A percentile compares a stretch with the other conserved stretches of the same genome.
These are phyloP conservation scores for Chrysoporthe cubensis DNA, from an alignment of 2,329 filamentous ascomycete species.

Conservation along the genomic window DNA sequence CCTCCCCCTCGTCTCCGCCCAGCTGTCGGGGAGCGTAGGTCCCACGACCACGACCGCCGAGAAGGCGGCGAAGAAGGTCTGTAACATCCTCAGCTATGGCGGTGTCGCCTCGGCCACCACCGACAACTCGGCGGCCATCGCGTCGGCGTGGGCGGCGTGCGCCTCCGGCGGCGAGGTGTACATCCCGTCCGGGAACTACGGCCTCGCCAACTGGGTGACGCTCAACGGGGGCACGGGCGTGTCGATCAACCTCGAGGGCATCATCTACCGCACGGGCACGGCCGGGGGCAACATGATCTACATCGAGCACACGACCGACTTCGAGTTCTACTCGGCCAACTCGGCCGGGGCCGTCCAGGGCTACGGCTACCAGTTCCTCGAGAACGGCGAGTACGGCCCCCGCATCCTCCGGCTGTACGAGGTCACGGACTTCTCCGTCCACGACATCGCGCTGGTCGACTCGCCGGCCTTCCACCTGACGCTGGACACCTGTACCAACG, in stretches of 20 bases:
- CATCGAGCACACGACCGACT: constrained; percentile 41
- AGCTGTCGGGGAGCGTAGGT: constrained; percentile 27
- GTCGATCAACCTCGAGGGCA: constrained; percentile 52
- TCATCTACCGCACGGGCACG: constrained; percentile 35
- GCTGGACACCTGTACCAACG: constrained; percentile 50
- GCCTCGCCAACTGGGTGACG: constrained; percentile 50
- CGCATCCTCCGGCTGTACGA: constrained; percentile 34
- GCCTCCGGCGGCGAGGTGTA: constrained; percentile 52
- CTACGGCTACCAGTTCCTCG: constrained; percentile 52
- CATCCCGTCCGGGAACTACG: constrained; percentile 51
- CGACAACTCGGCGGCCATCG: constrained; percentile 42
- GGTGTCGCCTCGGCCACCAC: constrained; percentile 50
- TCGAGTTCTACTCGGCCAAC: constrained; percentile 49
- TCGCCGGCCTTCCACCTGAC: constrained; percentile 53
- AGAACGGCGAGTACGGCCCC: constrained; percentile 26
- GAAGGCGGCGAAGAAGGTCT: constrained; percentile 41
- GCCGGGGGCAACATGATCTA: constrained; percentile 35
- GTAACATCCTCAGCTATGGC: constrained; percentile 54
- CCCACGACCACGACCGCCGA: constrained; percentile 35
- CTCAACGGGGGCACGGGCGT: constrained; percentile 49
- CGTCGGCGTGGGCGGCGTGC: constrained; percentile 42
- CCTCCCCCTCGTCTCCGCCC: constrained; percentile 7
- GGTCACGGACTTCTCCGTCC: constrained; percentile 50
- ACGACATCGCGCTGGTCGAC: constrained; percentile 53
- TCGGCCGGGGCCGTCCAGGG: constrained; percentile 54